These are phyloP conservation scores for Colletotrichum lupini DNA, from an alignment of 2,329 filamentous ascomycete genomes.

Conservation along the genomic window DNA sequence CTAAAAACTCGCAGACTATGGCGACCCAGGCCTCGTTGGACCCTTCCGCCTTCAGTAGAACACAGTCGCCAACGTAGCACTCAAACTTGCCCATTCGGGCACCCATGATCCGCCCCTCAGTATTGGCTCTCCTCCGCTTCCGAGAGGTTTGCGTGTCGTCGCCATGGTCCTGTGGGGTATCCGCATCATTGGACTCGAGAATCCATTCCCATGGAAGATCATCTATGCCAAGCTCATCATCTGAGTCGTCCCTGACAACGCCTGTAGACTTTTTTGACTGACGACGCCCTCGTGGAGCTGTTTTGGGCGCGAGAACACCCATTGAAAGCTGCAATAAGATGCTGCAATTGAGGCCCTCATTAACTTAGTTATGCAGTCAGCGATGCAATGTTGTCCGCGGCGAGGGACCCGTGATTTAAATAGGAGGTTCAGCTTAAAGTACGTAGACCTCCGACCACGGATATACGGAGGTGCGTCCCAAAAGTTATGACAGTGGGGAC, in stretches of 20 bases:
- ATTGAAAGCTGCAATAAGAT: background rate
- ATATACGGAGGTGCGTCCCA: too few relatives aligned
- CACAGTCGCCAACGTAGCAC: slow-evolving; percentile 83
- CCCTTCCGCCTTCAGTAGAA: slow-evolving; percentile 89
- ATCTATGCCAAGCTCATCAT: slow-evolving; percentile 83
- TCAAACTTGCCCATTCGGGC: slow-evolving; percentile 85
- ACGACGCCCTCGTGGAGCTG: background rate
- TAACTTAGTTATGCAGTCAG: background rate
- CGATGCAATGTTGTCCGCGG: too few relatives aligned
- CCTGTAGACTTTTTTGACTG: slow-evolving; percentile 53
- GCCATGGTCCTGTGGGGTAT: background rate
- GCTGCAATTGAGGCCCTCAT: background rate
- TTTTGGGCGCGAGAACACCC: background rate
- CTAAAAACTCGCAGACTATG: slow-evolving; percentile 84
- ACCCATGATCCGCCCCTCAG: slow-evolving; percentile 69
- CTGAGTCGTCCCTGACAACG: slow-evolving; percentile 81
- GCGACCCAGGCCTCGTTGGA: slow-evolving; percentile 92
- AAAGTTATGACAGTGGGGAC: too few relatives aligned
- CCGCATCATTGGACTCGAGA: slow-evolving; percentile 59
- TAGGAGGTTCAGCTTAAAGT: too few relatives aligned
- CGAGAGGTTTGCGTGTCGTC: background rate
- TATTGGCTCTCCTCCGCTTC: background rate
- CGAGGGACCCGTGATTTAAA: background rate
- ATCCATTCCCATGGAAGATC: slow-evolving; percentile 85
- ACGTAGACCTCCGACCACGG: too few relatives aligned